These are phyloP conservation scores for Fomitiporia mediterranea DNA, from an alignment of 1,284 basidiomycete genomes.

Conservation along the genomic window DNA sequence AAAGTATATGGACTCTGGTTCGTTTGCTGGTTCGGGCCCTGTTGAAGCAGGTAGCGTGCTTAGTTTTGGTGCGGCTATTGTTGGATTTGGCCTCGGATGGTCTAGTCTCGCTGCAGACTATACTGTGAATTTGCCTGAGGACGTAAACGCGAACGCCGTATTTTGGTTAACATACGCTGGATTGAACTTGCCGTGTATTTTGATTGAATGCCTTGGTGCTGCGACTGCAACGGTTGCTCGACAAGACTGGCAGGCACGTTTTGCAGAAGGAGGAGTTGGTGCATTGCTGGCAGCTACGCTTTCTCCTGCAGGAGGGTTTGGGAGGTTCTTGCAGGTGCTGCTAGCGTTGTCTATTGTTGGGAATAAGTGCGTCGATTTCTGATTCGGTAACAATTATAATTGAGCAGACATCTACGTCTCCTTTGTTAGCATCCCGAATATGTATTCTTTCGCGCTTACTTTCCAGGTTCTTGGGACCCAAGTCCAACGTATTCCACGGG, in stretches of 20 bases:
- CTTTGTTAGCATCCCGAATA: conserved; percentile 27
- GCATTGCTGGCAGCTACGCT: conserved; percentile 28
- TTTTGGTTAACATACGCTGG: conserved; percentile 33
- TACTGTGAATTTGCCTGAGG: conserved; percentile 32
- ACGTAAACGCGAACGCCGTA: conserved; percentile 28
- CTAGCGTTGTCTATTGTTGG: conserved; percentile 33
- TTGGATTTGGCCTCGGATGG: conserved; percentile 31
- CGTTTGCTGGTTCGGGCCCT: conserved; percentile 23
- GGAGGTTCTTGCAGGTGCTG: conserved; percentile 29
- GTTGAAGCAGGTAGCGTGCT: conserved; percentile 28
- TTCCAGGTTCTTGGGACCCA: conserved; percentile 33
- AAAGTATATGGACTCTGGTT: conserved; percentile 25
- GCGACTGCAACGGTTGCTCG: conserved; percentile 30
- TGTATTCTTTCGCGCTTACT: conserved; percentile 33
- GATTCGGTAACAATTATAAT: neutral
- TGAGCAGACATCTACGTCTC: neutral
- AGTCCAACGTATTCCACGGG: conserved; percentile 33
- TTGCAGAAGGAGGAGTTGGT: conserved; percentile 26
- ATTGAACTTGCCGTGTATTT: conserved; percentile 29
- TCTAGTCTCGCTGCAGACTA: conserved; percentile 29
- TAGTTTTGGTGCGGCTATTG: conserved; percentile 27
- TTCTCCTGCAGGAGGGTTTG: conserved; percentile 28
- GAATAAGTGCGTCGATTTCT: conserved; percentile 21
- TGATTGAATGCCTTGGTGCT: conserved; percentile 29
- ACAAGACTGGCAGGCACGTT: conserved; percentile 26